Base-by-base conservation (phyloP, 352 stramenopile species). In the Pythium periplocum region DNA sequence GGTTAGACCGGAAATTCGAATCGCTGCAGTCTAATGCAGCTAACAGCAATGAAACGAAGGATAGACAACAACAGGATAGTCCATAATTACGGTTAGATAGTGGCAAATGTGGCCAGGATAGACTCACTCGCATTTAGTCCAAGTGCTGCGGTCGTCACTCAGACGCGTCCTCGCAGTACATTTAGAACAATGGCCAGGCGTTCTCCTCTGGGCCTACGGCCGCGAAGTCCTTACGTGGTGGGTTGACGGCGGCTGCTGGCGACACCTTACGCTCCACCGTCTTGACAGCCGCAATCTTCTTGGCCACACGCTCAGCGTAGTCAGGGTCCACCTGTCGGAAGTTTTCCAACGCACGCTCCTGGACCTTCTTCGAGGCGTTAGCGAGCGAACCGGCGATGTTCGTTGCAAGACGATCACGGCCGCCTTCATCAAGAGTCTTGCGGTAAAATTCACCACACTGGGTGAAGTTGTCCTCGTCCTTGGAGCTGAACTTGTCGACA, bases 391-490 rank as follows among this genome's bases (percentile, higher is more conserved):
- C 78, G 34, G 90, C 87, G 46, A 97, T 93, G 71, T 97, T 97
- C 59, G 69, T 66, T 11, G 87, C 93, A 17, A 97, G 75, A 2
- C 82, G 75, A 33, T 93, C 79, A 8, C 86, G 76, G 4, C 38
- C 86, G 6, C 49, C 83, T 3, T 69, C 70, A 32, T 87, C 57
- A 45, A 97, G 71, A 44, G 83, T 85, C 53, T 91, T 76, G 53
- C 77, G 76, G 73, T 93, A 96, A 55, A 96, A 96, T 1, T 73
- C 66, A n/a, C 75, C 67, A 7, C 78, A 75, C 60, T 97, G 89
- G 35, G 78, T 82, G 53, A 90, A 96, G 67, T 97, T 97, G 69
- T 97, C 87, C n/a, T 96, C 84, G 61, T 96, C 85, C 35, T 70
- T 65, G 6, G 88, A 90, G 51, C 84, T 86, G 66, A 75, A 90